These are phyloP conservation scores for Ploettnerulaceae sp. DNA, from an alignment of 2,329 filamentous ascomycete genomes.

Conservation along the genomic window DNA sequence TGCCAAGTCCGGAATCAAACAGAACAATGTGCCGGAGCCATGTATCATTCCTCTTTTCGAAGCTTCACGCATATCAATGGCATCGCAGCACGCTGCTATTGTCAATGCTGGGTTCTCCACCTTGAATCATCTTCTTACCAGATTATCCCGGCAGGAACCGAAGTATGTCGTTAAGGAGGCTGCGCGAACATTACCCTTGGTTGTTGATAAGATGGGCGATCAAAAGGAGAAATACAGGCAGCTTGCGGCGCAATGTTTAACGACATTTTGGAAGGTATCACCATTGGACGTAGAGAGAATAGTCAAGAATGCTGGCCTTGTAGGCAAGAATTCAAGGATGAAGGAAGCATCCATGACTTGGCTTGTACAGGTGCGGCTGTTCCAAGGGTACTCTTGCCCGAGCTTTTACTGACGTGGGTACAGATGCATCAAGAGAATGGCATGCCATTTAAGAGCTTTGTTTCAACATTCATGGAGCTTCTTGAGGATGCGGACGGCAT, in stretches of 20 bases:
- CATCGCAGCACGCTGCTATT: conserved; percentile 70
- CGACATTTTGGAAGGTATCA: conserved; percentile 68
- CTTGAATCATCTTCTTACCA: conserved; percentile 80
- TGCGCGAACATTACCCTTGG: conserved; percentile 63
- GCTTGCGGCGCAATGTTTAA: conserved; percentile 69
- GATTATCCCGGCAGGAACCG: conserved; percentile 79
- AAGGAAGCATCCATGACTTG: conserved; percentile 84
- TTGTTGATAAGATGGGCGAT: conserved; percentile 83
- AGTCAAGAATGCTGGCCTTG: conserved; percentile 72
- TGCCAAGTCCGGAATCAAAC: conserved; percentile 86
- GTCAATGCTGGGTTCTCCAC: conserved; percentile 82
- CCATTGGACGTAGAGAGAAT: conserved; percentile 72
- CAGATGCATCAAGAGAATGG: conserved; percentile 78
- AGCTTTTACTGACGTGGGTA: conserved; percentile 10
- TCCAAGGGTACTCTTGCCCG: neutral
- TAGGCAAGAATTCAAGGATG: conserved; percentile 73
- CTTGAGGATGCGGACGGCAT: conserved; percentile 86
- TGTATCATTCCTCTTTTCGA: conserved; percentile 74
- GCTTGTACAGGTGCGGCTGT: conserved; percentile 62
- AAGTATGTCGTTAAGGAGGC: conserved; percentile 67
- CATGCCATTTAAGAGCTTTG: conserved; percentile 77
- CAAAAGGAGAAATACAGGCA: conserved; percentile 78
- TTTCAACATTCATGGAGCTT: conserved; percentile 75
- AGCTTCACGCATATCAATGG: conserved; percentile 68
- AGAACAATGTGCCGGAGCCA: conserved; percentile 78